Base-by-base conservation (phyloP, 1,139 yeast species). In the Pichia sp. region DNA sequence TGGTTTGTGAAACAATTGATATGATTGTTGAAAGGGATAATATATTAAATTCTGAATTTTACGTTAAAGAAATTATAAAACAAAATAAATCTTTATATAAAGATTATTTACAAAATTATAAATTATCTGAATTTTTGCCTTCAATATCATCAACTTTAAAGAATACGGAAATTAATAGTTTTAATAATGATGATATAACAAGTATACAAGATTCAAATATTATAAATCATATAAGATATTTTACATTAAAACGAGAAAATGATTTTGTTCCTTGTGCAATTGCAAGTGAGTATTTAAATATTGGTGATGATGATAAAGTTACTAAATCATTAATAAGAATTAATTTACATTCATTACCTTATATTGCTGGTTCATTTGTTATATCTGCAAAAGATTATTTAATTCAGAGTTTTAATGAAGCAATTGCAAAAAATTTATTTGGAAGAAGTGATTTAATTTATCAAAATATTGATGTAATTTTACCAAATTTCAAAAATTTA, bases 311-410 rank as follows among this genome's bases (percentile, higher is more conserved):
- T 45, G 37, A 41, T 16, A 66, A 68, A 24, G 40, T 74, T 62
- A 45, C 46, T 4, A 54, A 39, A 20, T 49, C 60, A 0, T 41
- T 48, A 25, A 51, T 78, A 28, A 73, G 78, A 52, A 59, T 83
- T 42, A 81, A 82, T 51, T 72, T 85, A 29, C 92, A 83, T 55
- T 74, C 92, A 3, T 63, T 87, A 51, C 96, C 96, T 0, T 86
- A 87, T 60, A 86, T 87, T 57, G 94, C 96, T 0, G 96, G 96
- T 30, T 78, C 86, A 24, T 80, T 87, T 56, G 81, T 87, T 12
- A 68, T 89, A n/a, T 75, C 81, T 43, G 67, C 79, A 5, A 54
- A 55, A 12, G 62, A 67, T 41, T 71, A 69, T 54, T 62, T 64
- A 6, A 69, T 87, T 32, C 60, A 79, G 23, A 79, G 87, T 9